These are phyloP conservation scores for Platismatia glauca DNA, from an alignment of 495 filamentous ascomycete species.

Conservation along the genomic window DNA sequence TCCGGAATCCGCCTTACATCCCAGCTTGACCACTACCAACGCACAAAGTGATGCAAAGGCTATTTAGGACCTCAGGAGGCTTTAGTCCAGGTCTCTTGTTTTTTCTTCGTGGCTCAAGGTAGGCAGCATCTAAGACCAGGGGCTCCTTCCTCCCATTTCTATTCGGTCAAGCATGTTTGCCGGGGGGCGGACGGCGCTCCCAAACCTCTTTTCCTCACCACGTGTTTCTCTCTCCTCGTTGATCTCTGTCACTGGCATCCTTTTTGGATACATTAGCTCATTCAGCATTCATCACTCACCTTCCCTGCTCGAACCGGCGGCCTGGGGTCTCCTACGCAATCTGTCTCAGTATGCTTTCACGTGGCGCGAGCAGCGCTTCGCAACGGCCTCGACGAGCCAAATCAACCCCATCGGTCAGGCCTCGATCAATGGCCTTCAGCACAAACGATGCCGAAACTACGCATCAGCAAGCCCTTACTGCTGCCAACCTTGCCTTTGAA, in stretches of 20 bases:
- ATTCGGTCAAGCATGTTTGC: neutral
- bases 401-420: slow-evolving; percentile 53
- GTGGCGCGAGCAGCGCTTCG: slow-evolving; percentile 35
- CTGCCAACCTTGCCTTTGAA: slow-evolving; percentile 57
- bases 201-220: neutral
- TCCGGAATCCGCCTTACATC: neutral
- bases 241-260: slow-evolving; percentile 7
- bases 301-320: neutral
- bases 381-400: slow-evolving; percentile 49
- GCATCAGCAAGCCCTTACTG: slow-evolving; percentile 54
- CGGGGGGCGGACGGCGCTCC: neutral
- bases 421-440: slow-evolving; percentile 30
- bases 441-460: slow-evolving; percentile 47
- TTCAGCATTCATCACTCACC: slow-evolving; percentile 15
- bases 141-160: slow-evolving; percentile 1
- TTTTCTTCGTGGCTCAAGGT: neutral
- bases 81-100: neutral
- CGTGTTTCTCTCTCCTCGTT: neutral
- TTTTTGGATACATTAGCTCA: slow-evolving; percentile 18
- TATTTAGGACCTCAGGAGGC: neutral
- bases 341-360: slow-evolving; percentile 37
- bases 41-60: neutral
- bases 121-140: neutral
- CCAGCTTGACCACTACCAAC: neutral
- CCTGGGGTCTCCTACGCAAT: neutral